These are phyloP conservation scores for Trichoderma koningiopsis DNA, from an alignment of 2,329 filamentous ascomycete species.

Conservation along the genomic window DNA sequence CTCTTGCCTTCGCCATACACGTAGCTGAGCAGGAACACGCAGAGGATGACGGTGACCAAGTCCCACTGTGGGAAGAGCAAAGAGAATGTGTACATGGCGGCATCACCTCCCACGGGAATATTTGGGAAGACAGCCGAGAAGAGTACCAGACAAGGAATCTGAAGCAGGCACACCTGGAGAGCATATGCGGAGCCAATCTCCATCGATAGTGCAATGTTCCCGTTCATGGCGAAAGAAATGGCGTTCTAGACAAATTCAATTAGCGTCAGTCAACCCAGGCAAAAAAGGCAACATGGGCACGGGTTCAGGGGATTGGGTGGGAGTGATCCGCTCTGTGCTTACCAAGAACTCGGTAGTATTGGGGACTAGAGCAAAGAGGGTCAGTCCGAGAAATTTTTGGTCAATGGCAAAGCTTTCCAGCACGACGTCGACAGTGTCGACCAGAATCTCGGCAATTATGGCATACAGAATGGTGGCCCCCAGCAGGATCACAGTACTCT, in stretches of 20 bases:
- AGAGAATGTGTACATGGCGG: conserved; percentile 68
- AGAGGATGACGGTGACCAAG: conserved; percentile 95
- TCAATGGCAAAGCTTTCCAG: conserved; percentile 87
- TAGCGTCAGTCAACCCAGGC: conserved; percentile 12
- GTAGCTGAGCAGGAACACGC: conserved; percentile 94
- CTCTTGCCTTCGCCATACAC: conserved; percentile 99
- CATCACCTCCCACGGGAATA: conserved; percentile 42
- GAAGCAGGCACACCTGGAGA: conserved; percentile 90
- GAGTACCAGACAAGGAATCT: conserved; percentile 88
- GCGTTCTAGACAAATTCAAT: conserved; percentile 65
- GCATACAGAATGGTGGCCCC: conserved; percentile 90
- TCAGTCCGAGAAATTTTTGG: conserved; percentile 96
- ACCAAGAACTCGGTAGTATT: conserved; percentile 98
- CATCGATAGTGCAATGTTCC: conserved; percentile 98
- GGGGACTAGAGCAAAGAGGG: conserved; percentile 91
- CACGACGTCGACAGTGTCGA: conserved; percentile 97
- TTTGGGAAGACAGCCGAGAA: conserved; percentile 77
- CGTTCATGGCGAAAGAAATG: conserved; percentile 99
- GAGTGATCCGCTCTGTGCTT: conserved; percentile 42
- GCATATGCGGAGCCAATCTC: conserved; percentile 98
- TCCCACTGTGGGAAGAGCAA: conserved; percentile 99
- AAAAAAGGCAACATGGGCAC: not conserved
- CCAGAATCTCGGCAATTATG: conserved; percentile 94
- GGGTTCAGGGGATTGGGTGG: not conserved
- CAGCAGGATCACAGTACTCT: conserved; percentile 87